These are phyloP conservation scores for Yarrowia bubula DNA, from an alignment of 805 yeast genomes.

Conservation along the genomic window DNA sequence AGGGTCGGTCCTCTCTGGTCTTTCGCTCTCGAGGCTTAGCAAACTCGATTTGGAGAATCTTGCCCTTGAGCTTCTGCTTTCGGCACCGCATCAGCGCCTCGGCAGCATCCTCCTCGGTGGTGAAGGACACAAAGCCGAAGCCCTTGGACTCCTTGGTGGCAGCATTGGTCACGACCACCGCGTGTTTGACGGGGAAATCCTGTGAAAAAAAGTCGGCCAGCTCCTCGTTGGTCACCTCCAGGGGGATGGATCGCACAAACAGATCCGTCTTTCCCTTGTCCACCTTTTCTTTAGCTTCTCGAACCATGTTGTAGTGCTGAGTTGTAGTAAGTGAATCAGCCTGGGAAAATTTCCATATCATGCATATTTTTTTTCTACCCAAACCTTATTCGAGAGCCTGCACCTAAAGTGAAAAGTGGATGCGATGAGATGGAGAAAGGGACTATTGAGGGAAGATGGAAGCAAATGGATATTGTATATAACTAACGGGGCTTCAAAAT, in stretches of 20 bases:
- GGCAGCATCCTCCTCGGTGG: constrained; percentile 77
- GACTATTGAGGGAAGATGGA: no score
- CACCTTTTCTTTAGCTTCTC: not conserved
- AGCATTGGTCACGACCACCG: constrained; percentile 80
- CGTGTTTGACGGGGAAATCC: constrained; percentile 92
- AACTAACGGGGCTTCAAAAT: no score
- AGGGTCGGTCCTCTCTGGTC: constrained; percentile 29
- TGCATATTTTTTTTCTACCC: not conserved
- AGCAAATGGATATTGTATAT: no score
- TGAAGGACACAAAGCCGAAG: constrained; percentile 92
- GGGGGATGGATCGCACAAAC: constrained; percentile 84
- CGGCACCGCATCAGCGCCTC: constrained; percentile 69
- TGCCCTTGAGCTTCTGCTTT: constrained; percentile 62
- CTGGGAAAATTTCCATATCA: constrained; percentile 19
- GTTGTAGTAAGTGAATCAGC: not conserved
- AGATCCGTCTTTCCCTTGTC: constrained; percentile 40
- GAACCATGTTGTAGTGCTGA: not conserved
- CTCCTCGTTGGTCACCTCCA: constrained; percentile 75
- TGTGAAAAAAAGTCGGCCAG: constrained; percentile 83
- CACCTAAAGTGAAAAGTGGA: no score
- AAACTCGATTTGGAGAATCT: constrained; percentile 70
- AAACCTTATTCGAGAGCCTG: not conserved
- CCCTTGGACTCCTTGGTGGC: constrained; percentile 76
- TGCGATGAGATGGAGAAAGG: no score
- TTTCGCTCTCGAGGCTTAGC: constrained; percentile 85